Evolutionary conservation across 192 early-diverging fungal species (phyloP).

Genomic region (Coemansia sp.): DNA sequence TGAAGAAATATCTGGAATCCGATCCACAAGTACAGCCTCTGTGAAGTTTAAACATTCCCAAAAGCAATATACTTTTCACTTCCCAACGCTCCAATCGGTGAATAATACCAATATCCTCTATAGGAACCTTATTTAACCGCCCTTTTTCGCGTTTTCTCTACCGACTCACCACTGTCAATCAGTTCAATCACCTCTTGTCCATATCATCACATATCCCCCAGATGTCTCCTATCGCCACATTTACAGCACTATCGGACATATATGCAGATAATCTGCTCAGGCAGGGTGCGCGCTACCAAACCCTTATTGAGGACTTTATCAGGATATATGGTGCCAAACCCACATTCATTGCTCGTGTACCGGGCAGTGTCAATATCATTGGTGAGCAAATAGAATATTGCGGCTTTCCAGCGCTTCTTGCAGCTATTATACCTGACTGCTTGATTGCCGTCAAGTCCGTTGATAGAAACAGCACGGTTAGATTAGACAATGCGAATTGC

Average conservation of each 20-base stretch:
- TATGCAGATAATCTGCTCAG: constrained; percentile 15
- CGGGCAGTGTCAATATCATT: constrained; percentile 94
- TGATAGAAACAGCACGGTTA: constrained; percentile 11
- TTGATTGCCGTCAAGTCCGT: constrained; percentile 20
- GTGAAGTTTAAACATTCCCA: no score
- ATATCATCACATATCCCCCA: neutral
- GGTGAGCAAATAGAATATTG: constrained; percentile 98
- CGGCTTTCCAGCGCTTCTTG: constrained; percentile 90
- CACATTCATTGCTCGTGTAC: constrained; percentile 78
- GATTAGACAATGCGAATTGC: constrained; percentile 14
- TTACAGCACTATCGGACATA: constrained; percentile 13
- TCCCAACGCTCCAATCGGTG: no score
- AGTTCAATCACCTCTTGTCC: neutral
- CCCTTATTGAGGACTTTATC: constrained; percentile 57
- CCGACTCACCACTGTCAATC: neutral
- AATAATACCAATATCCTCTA: no score
- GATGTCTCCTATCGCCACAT: constrained; percentile 2
- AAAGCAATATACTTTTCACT: no score
- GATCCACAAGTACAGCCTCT: no score
- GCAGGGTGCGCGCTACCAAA: constrained; percentile 20
- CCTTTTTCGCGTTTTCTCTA: no score
- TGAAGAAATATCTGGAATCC: no score
- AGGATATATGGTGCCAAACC: constrained; percentile 58
- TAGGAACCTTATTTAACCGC: no score
- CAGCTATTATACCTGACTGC: constrained; percentile 78